A percentile compares a stretch with the other conserved stretches of the same genome.
phyloP scores from a whole-genome alignment of 2,329 filamentous ascomycete species.

The Paracorniculantispora psalliotae region DNA sequence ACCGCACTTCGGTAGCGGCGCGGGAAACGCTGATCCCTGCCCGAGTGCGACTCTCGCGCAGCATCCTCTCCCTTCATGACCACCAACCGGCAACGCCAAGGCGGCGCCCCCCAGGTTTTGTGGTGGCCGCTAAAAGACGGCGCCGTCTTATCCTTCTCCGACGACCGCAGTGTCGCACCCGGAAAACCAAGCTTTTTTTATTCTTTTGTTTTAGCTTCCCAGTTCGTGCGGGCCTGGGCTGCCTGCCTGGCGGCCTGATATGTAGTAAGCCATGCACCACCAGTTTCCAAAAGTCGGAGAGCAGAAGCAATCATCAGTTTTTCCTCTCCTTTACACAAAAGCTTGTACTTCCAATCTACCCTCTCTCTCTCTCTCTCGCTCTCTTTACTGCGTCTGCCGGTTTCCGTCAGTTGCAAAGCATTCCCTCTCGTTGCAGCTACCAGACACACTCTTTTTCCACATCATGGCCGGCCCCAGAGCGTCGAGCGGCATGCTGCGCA shows the following conservation, averaged over 20 bases:
- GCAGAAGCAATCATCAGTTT: background rate
- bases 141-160: background rate
- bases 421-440: too few relatives aligned
- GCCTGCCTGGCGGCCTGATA: background rate
- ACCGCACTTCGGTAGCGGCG: too few relatives aligned
- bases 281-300: background rate
- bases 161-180: background rate
- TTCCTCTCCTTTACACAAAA: background rate
- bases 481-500: constrained; percentile 15
- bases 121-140: background rate
- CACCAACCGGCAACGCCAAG: background rate
- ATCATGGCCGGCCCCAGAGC: constrained; percentile 16
- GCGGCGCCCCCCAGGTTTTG: background rate
- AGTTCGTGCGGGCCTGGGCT: background rate
- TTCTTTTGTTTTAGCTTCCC: background rate
- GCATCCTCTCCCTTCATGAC: background rate
- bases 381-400: background rate
- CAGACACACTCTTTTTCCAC: background rate
- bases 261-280: background rate
- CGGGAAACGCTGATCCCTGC: background rate
- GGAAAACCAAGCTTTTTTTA: background rate
- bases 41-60: background rate
- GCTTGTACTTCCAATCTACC: too few relatives aligned
- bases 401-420: too few relatives aligned
- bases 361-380: background rate